A percentile compares a stretch with the other conserved stretches of the same genome.
These are phyloP conservation scores for Trichoderma gamsii DNA, from an alignment of 495 filamentous ascomycete genomes.

Conservation along the genomic window DNA sequence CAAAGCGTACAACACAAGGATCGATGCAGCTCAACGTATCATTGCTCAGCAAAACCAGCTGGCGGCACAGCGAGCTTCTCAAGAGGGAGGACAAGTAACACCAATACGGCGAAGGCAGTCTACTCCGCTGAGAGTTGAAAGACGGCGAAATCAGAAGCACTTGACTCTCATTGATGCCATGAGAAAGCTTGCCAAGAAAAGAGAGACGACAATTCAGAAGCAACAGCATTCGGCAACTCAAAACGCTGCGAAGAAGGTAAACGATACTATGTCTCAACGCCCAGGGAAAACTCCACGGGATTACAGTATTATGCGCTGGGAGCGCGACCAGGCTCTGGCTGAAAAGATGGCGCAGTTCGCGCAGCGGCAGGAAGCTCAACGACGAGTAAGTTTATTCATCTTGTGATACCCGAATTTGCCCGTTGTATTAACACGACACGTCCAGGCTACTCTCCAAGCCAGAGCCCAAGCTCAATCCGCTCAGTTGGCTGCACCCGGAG, in stretches of 20 bases:
- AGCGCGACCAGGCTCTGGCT: slow-evolving; percentile 69
- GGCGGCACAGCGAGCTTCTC: slow-evolving; percentile 48
- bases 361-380: slow-evolving; percentile 49
- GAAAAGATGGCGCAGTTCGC: slow-evolving; percentile 67
- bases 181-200: slow-evolving; percentile 90
- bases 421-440: slow-evolving; percentile 16
- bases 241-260: slow-evolving; percentile 64
- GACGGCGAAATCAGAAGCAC: slow-evolving; percentile 75
- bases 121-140: slow-evolving; percentile 73
- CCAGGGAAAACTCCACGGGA: slow-evolving; percentile 68
- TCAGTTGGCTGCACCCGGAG: slow-evolving; percentile 28
- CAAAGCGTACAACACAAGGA: slow-evolving; percentile 70
- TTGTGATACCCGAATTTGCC: background rate
- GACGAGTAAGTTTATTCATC: slow-evolving; percentile 46
- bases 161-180: slow-evolving; percentile 87
- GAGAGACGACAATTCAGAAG: slow-evolving; percentile 78
- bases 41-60: slow-evolving; percentile 55
- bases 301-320: slow-evolving; percentile 80
- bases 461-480: slow-evolving; percentile 35
- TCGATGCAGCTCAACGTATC: slow-evolving; percentile 69
- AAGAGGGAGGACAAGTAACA: slow-evolving; percentile 49
- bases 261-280: slow-evolving; percentile 53
- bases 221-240: slow-evolving; percentile 70
- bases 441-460: slow-evolving; percentile 31
- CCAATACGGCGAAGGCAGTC: slow-evolving; percentile 55